Base-by-base conservation (phyloP, 2,329 filamentous ascomycete species). In the Esteya vermicola region DNA sequence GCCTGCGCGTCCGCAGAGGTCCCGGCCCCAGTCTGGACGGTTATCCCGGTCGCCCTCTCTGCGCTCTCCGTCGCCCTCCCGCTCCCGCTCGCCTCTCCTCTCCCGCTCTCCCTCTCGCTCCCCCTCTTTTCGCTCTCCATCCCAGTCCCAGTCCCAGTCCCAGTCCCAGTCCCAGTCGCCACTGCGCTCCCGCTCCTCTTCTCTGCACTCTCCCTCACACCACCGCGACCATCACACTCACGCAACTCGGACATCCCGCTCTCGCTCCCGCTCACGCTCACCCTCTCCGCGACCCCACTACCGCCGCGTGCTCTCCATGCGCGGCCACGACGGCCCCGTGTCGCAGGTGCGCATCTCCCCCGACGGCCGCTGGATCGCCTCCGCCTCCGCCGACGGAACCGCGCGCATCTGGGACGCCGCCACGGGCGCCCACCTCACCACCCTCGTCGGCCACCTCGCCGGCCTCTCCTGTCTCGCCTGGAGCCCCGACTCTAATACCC, bases 391-490 rank as follows among this genome's bases (percentile, higher is more conserved):
- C 18, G 91, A 98, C 61, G 81, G 76, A 40, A 91, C 85, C 8
- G 74, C 94, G 54, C 93, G 91, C 59, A 78, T 96, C 43, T 98
- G 91, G 88, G 77, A 88, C 54, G 78, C 84, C 1, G 57, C 61
- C 1, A 88, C 81, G 0, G 89, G 88, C 36, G 72, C 70, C 41
- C 78, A 91, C 45, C 75, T 89, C 55, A 83, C 94, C 52, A 94
- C 85, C 0, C 75, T 98, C 20, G 83, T 94, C 52, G 91, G 88
- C 7, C 91, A 98, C 61, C 73, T 95, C 55, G 88, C 89, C 1
- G 91, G 91, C 45, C 77, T 98, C 16, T 93, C 84, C 25, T 89
- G 86, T 30, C 71, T 98, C 36, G 80, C 88, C n/a, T 98, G 91
- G 91, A 81, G 81, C 44, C 88, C 89, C 0, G 86, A 96, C 57